These are phyloP conservation scores for Amaranthus cruentus DNA, from an alignment of 148 eudicot species.

Conservation along the genomic window DNA sequence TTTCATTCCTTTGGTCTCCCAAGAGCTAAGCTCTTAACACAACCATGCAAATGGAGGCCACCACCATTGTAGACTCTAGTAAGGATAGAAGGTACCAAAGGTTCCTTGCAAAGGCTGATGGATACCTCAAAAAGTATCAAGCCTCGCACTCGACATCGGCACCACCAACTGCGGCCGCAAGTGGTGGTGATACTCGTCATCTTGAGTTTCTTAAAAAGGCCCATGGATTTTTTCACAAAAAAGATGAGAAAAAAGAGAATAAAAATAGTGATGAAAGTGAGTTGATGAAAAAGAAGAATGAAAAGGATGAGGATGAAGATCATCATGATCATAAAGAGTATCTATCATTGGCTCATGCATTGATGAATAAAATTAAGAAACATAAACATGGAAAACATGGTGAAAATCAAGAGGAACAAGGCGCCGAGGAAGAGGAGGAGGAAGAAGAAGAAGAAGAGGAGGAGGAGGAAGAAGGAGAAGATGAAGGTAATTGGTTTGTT, in stretches of 20 bases:
- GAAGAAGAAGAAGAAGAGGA: not conserved
- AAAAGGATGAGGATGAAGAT: not conserved
- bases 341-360: conserved; percentile 3
- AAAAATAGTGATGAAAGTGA: not conserved
- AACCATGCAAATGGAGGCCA: not conserved
- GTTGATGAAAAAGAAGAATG: not conserved
- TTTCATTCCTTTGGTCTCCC: not conserved
- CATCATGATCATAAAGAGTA: not conserved
- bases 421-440: not conserved
- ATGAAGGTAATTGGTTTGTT: not conserved
- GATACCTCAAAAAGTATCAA: conserved; percentile 2
- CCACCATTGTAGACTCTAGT: not conserved
- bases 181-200: not conserved
- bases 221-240: not conserved
- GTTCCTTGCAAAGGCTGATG: conserved; percentile 19
- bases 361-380: conserved; percentile 8
- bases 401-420: not conserved
- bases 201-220: not conserved
- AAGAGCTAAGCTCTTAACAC: not conserved
- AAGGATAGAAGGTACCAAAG: conserved; percentile 7
- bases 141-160: not conserved
- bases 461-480: not conserved
- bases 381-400: not conserved
- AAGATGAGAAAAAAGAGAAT: not conserved
- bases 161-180: not conserved